Percentiles rank a stretch among this genome's conserved stretches.
These are phyloP conservation scores for Isabelozyma pseudorhagii DNA, from an alignment of 805 yeast genomes.

Conservation along the genomic window DNA sequence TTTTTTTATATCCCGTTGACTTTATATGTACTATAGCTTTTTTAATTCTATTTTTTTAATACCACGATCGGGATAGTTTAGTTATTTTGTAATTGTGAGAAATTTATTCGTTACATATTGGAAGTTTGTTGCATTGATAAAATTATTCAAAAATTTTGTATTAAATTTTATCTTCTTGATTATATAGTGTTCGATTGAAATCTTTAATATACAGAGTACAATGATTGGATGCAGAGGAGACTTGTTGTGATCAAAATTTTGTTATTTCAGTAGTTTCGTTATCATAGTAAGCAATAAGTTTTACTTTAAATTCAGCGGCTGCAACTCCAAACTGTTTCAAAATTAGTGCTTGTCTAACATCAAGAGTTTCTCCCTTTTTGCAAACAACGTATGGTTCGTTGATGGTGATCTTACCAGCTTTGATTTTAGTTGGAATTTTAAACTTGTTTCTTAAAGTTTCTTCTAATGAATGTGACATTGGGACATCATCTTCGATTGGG, in stretches of 20 bases:
- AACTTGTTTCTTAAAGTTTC: conserved; percentile 85
- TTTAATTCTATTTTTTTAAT: too few species aligned
- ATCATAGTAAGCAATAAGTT: conserved; percentile 73
- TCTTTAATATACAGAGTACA: neutral
- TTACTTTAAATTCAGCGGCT: conserved; percentile 84
- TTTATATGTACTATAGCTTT: neutral
- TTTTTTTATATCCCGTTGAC: neutral
- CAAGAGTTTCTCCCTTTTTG: conserved; percentile 72
- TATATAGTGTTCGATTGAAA: neutral
- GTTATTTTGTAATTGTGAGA: too few species aligned
- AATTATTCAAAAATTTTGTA: neutral
- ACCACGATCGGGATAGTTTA: neutral
- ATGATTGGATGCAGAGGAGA: neutral
- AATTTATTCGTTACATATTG: too few species aligned
- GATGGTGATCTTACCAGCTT: conserved; percentile 80
- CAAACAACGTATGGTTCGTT: conserved; percentile 79
- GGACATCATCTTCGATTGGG: conserved; percentile 87
- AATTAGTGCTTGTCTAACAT: conserved; percentile 86
- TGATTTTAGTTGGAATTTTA: conserved; percentile 88
- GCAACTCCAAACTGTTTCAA: conserved; percentile 96
- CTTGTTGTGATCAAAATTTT: conserved; percentile 11
- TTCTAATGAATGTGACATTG: conserved; percentile 94
- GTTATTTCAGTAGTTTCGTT: conserved; percentile 45
- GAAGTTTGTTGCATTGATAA: too few species aligned
- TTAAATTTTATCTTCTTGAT: neutral